phyloP scores from a whole-genome alignment of 176 grass and related monocot species.

The Oryza meyeriana region DNA sequence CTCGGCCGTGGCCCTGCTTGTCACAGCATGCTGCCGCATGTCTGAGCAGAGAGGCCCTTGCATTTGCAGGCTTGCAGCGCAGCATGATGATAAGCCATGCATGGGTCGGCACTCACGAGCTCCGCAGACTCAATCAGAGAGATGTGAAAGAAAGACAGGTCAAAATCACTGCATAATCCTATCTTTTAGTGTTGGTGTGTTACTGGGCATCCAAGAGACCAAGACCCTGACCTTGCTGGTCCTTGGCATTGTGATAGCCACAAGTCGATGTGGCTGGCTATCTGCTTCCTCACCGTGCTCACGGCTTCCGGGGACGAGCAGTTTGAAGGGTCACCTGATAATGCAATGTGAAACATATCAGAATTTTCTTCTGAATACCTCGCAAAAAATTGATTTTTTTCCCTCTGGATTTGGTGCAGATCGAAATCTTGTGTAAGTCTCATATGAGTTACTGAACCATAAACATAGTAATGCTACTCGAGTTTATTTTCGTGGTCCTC shows the following conservation, averaged over 20 bases:
- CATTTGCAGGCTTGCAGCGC: constrained; percentile 1
- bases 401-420: neutral
- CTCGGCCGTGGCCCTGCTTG: neutral
- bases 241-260: constrained; percentile 78
- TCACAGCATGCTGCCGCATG: neutral
- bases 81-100: neutral
- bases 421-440: neutral
- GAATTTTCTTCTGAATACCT: neutral
- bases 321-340: constrained; percentile 70
- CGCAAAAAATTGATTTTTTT: neutral
- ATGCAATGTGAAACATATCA: constrained; percentile 15
- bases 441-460: neutral
- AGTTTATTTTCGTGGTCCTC: neutral
- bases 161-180: neutral
- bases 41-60: neutral
- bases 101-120: neutral
- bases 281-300: constrained; percentile 61
- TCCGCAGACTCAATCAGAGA: neutral
- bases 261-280: constrained; percentile 65
- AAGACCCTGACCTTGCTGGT: constrained; percentile 19
- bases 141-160: neutral
- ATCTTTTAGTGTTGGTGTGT: neutral
- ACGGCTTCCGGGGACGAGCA: constrained; percentile 70
- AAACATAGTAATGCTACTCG: neutral
- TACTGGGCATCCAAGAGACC: neutral